Evolutionary conservation across 345 rosid genomes (phyloP), one percentile per base, ranked within the genome.

Genomic region (Excoecaria agallocha): DNA sequence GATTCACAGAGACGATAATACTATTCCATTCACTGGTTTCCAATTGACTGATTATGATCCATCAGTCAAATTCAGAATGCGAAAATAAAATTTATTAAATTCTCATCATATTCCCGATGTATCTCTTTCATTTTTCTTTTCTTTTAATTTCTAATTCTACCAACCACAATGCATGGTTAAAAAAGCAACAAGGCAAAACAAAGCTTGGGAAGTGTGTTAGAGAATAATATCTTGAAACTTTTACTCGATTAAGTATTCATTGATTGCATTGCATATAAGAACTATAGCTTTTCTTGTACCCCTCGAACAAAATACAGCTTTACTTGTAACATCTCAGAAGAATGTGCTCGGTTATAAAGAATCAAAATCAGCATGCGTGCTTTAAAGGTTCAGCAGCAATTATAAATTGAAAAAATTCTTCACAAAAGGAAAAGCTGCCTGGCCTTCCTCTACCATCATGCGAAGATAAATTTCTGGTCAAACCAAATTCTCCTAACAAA

Each of bases 371-470:
- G 65, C 70, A 15, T 6, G 7, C 10, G 62, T 52, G 74, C 79
- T 67, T 72, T 63, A 6, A 56, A 54, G 56, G 69, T 55, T 74
- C 75, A 70, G 77, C 81, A 74, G 70, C 52, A 82, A 62, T 66
- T 58, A 68, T 68, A 72, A n/a, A 66, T n/a, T 72, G 67, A 50
- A 10, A 22, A 51, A 74, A 50, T 25, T 70, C 73, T 72, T 77
- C 60, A 39, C 22, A 39, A 69, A 58, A 68, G 41, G 59, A 71
- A 64, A 65, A 62, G 67, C 78, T 52, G 62, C 20, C 66, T 66
- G 22, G 17, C 43, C 49, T 68, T 69, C 77, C 66, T 60, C 85
- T 63, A 82, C 85, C 41, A 76, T 72, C 78, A 78, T 66, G 75
- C 25, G 51, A 76, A 72, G 67, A 57, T 12, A 38, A 30, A 73